phyloP scores from a whole-genome alignment of 148 eudicot genomes.

The Spergularia bocconei region DNA sequence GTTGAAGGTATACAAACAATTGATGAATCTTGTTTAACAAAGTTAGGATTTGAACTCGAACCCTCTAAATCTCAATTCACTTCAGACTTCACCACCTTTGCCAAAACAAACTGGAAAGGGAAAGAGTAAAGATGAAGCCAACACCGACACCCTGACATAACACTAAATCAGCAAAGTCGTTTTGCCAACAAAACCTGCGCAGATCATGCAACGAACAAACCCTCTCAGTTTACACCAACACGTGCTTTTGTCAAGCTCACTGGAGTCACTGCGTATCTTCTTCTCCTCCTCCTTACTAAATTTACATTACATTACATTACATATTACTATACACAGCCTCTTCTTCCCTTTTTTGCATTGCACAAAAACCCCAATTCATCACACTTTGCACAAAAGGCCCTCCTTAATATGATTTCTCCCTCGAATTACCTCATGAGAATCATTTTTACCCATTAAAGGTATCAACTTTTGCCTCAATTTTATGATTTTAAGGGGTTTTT shows the following conservation, averaged over 20 bases:
- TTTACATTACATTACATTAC: neutral
- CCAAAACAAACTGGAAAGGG: too few species aligned
- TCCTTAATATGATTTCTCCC: conserved; percentile 7
- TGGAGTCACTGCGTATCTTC: neutral
- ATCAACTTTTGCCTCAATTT: neutral
- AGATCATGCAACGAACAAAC: too few species aligned
- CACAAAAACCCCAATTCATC: conserved; percentile 4
- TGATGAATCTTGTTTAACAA: too few species aligned
- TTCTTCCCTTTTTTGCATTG: neutral
- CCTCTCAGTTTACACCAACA: neutral
- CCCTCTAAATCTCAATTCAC: too few species aligned
- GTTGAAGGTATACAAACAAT: too few species aligned
- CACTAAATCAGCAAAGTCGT: too few species aligned
- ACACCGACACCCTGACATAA: too few species aligned
- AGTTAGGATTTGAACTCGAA: too few species aligned
- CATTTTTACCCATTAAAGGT: conserved; percentile 10
- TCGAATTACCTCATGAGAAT: neutral
- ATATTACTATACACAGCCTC: neutral
- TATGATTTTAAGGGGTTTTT: neutral
- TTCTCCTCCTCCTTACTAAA: neutral
- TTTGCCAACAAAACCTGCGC: too few species aligned
- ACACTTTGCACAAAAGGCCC: neutral
- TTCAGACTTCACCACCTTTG: too few species aligned
- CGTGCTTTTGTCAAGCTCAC: neutral
- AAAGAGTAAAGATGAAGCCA: too few species aligned